Percentiles rank a stretch among this genome's conserved stretches.
Evolutionary conservation across 495 filamentous ascomycete species (phyloP).

Genomic region (Aspergillus sclerotiicarbonarius): DNA sequence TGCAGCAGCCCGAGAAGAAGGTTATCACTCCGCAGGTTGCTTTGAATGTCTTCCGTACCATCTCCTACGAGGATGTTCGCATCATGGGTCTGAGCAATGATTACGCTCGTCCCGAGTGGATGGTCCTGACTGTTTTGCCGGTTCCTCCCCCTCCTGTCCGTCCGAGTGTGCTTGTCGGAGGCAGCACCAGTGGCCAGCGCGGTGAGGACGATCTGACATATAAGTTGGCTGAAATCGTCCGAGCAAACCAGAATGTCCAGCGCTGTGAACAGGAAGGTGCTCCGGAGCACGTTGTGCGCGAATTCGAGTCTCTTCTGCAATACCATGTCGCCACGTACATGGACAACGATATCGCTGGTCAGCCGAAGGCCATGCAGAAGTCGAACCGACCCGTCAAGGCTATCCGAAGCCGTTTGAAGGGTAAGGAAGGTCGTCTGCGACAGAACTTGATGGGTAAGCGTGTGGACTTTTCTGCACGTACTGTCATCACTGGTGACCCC

Average conservation of each 20-base stretch:
- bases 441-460: constrained; percentile 99
- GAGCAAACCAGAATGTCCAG: constrained; percentile 91
- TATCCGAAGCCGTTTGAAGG: constrained; percentile 93
- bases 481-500: constrained; percentile 97
- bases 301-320: constrained; percentile 90
- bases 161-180: constrained; percentile 92
- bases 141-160: constrained; percentile 95
- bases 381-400: constrained; percentile 94
- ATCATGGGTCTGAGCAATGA: constrained; percentile 89
- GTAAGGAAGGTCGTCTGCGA: constrained; percentile 94
- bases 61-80: constrained; percentile 72
- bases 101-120: constrained; percentile 96
- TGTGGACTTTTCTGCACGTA: constrained; percentile 99
- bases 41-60: constrained; percentile 78
- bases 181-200: constrained; percentile 78
- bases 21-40: constrained; percentile 79
- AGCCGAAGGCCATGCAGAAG: constrained; percentile 94
- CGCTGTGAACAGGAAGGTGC: constrained; percentile 85
- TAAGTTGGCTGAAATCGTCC: constrained; percentile 97
- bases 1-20: constrained; percentile 75
- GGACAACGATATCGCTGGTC: constrained; percentile 98
- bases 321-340: constrained; percentile 99
- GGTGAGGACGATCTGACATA: constrained; percentile 99
- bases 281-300: constrained; percentile 79
- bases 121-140: constrained; percentile 92